Base-by-base conservation (phyloP, 495 filamentous ascomycete species). In the Articulospora tetracladia region DNA sequence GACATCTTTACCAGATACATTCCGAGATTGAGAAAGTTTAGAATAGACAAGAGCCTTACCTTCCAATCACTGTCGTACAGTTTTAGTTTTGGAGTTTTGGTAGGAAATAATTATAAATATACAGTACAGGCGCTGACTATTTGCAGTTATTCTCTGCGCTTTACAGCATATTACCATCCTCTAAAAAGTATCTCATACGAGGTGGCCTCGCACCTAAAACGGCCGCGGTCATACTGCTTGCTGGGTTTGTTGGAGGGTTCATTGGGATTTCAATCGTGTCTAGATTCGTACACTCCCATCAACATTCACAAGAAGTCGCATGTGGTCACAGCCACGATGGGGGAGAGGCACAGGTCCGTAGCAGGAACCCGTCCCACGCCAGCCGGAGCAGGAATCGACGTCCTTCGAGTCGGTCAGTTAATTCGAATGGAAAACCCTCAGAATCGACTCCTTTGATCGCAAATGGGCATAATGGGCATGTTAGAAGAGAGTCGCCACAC, bases 11-110 rank as follows among this genome's bases (percentile, higher is more conserved):
- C 96, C 39, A 89, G 83, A 57, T 77, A 76, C 22, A 73, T 96
- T 58, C 88, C 90, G 3, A 80, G 84, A 52, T 83, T 87, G 70
- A 84, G 80, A 66, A 76, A 84, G 69, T 98, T 97, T 67, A 84
- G 85, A 66, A 96, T 98, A 66, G 86, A 93, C 66, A 89, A 93
- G 65, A 96, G 89, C 71, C 92, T 87, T 74, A 78, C 78, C 22
- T 98, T 98, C 72, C 79, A 97, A 17, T 91, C 93, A 0, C 85
- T 86, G 22, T 96, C 93, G 1, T 75, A 98, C 60, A 96, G 92
- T 74, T 74, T 98, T 52, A 96, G 92, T 71, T 96, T 96, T 50
- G 94, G 94, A 28, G 94, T 98, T n/a, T 95, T 98, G 93, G 92
- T 97, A 83, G 17, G 39, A 7, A 44, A 32, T 32, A 4, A n/a